These are phyloP conservation scores for Pleurotus cornucopiae DNA, from an alignment of 768 basidiomycete genomes.

Conservation along the genomic window DNA sequence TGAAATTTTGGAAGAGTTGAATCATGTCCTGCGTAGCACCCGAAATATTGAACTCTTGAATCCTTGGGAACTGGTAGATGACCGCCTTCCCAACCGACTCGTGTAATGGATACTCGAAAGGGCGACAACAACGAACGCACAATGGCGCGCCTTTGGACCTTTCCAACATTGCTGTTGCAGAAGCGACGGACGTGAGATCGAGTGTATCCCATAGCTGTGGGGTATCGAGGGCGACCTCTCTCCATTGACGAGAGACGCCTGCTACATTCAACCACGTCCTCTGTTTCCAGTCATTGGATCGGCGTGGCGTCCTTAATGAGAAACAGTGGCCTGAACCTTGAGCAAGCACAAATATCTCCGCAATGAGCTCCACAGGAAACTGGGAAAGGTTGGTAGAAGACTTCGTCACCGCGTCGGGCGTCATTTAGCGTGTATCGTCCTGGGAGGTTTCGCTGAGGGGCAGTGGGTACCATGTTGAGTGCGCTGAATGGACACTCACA, in stretches of 20 bases:
- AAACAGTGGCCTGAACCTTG: too few relatives aligned
- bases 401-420: too few relatives aligned
- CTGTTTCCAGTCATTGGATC: slow-evolving; percentile 5
- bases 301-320: too few relatives aligned
- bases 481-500: too few relatives aligned
- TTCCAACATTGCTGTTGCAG: not conserved
- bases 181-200: not conserved
- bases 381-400: too few relatives aligned
- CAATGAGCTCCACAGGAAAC: too few relatives aligned
- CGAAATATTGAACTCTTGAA: not conserved
- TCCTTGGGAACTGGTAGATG: not conserved
- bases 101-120: not conserved
- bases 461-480: too few relatives aligned
- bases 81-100: not conserved
- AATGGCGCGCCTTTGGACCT: not conserved
- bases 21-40: not conserved
- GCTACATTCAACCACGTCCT: not conserved
- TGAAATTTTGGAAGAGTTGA: not conserved
- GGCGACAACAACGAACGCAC: not conserved
- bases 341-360: too few relatives aligned
- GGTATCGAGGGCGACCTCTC: not conserved
- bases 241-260: not conserved
- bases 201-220: not conserved
- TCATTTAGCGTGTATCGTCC: too few relatives aligned
- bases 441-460: too few relatives aligned